Evolutionary conservation across 139 green algal species (phyloP).

Genomic region (Chlorella ohadii): DNA sequence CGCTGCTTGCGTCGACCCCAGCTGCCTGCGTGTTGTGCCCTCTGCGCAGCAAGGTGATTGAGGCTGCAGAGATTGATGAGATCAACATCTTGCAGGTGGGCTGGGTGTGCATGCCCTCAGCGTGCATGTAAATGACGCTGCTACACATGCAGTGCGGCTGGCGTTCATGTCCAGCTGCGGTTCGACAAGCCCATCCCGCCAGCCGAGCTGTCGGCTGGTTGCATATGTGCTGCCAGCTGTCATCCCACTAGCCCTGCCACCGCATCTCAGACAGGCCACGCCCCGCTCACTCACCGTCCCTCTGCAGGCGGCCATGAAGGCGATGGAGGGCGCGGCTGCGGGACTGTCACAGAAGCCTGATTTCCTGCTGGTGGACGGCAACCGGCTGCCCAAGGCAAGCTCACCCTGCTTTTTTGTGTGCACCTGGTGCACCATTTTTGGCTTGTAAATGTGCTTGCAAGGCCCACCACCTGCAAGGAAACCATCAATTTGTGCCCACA

Average conservation of each 20-base stretch:
- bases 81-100: slow-evolving; percentile 90
- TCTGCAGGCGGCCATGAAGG: slow-evolving; percentile 69
- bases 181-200: too few relatives aligned
- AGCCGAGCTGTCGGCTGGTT: too few relatives aligned
- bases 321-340: slow-evolving; percentile 72
- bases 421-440: too few relatives aligned
- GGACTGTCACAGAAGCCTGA: slow-evolving; percentile 53
- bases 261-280: too few relatives aligned
- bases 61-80: slow-evolving; percentile 78
- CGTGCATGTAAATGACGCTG: background rate
- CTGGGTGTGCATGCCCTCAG: background rate
- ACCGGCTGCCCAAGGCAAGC: slow-evolving; percentile 63
- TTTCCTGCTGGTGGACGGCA: slow-evolving; percentile 84
- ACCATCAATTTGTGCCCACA: too few relatives aligned
- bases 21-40: background rate
- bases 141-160: too few relatives aligned
- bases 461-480: too few relatives aligned
- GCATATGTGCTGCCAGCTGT: background rate
- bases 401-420: too few relatives aligned
- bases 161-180: too few relatives aligned
- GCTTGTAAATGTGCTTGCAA: too few relatives aligned
- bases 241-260: too few relatives aligned
- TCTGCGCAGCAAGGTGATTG: slow-evolving; percentile 69
- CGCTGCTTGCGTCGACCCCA: background rate
- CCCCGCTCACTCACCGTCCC: too few relatives aligned